phyloP scores from a whole-genome alignment of 2,329 filamentous ascomycete species.

The Pezicula carpinea region DNA sequence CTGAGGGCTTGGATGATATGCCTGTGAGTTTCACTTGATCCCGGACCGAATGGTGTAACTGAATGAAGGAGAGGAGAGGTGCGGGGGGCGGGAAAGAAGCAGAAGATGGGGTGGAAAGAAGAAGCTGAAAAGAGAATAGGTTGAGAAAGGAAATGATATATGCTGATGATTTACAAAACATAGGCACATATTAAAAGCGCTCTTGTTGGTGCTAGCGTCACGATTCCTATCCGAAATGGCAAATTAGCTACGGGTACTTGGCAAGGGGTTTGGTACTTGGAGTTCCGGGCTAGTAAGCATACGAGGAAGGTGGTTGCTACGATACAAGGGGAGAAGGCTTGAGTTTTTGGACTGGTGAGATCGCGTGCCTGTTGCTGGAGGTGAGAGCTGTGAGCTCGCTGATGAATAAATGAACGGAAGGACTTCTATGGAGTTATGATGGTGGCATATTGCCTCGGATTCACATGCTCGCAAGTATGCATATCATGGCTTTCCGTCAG shows the following conservation, averaged over 20 bases:
- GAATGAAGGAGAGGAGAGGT: no score
- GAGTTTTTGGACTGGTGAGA: neutral
- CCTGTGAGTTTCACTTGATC: conserved; percentile 50
- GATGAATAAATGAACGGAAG: no score
- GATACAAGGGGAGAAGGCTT: conserved; percentile 77
- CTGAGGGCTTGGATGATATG: conserved; percentile 91
- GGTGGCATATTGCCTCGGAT: no score
- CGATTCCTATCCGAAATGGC: conserved; percentile 85
- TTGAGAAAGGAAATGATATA: neutral
- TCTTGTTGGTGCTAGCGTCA: conserved; percentile 82
- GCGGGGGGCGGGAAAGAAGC: no score
- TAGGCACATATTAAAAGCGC: conserved; percentile 91
- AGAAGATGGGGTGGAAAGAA: no score
- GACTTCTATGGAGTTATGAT: no score
- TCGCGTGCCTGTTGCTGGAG: no score
- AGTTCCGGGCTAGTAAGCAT: conserved; percentile 77
- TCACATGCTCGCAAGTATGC: no score
- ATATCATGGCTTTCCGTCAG: no score
- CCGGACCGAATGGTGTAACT: no score
- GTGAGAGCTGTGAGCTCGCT: no score
- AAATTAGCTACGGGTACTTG: conserved; percentile 67
- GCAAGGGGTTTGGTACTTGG: conserved; percentile 92
- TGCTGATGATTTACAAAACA: conserved; percentile 2
- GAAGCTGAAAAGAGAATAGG: neutral
- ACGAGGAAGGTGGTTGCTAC: conserved; percentile 82